Conservation (phyloP, 805 yeast species). For the Kuraishia capsulata region DNA sequence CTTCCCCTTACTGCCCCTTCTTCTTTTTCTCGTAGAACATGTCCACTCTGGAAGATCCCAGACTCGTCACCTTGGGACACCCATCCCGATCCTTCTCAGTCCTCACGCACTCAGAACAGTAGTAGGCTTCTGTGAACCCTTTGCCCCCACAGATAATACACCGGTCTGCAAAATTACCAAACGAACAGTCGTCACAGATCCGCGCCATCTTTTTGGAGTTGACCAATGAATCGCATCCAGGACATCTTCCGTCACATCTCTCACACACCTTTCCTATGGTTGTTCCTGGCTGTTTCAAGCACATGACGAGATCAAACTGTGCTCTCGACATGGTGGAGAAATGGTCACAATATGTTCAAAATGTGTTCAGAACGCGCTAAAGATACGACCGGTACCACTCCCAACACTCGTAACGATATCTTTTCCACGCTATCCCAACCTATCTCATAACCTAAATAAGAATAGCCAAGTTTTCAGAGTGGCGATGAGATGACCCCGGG, state of each 20-base stretch:
- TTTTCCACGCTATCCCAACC: no score
- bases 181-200: constrained; percentile 80
- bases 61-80: constrained; percentile 75
- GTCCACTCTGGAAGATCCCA: constrained; percentile 72
- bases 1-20: constrained; percentile 4
- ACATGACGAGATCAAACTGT: constrained; percentile 75
- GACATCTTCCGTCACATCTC: constrained; percentile 88
- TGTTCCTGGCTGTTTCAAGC: constrained; percentile 80
- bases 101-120: constrained; percentile 78
- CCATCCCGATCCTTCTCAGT: constrained; percentile 83
- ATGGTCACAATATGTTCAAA: no score
- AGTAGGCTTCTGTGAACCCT: constrained; percentile 65
- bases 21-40: constrained; percentile 50
- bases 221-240: constrained; percentile 80
- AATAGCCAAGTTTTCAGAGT: not conserved
- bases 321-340: constrained; percentile 65
- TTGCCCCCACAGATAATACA: constrained; percentile 71
- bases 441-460: no score
- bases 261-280: constrained; percentile 64
- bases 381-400: no score
- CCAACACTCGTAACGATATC: no score
- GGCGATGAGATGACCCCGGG: not conserved
- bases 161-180: constrained; percentile 50
- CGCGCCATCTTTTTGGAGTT: constrained; percentile 58
- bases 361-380: no score